phyloP scores from a whole-genome alignment of 371 early-diverging fungal species.

The Rhizopus arrhizus region DNA sequence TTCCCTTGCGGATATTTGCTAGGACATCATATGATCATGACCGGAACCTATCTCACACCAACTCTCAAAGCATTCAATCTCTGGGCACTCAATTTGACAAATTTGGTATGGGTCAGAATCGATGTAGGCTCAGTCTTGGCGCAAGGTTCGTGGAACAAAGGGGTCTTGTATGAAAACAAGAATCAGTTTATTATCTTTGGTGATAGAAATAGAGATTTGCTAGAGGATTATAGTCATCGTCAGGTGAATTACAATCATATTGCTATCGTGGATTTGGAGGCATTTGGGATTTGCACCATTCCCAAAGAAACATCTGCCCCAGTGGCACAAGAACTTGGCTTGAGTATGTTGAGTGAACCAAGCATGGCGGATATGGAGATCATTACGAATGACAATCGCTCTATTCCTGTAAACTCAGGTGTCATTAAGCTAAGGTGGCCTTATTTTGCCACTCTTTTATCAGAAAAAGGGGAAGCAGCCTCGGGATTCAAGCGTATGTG shows the following conservation, averaged over 20 bases:
- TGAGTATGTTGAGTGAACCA: conserved; percentile 68
- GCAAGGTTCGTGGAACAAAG: conserved; percentile 81
- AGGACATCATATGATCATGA: conserved; percentile 74
- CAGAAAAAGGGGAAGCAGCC: conserved; percentile 13
- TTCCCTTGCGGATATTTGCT: conserved; percentile 73
- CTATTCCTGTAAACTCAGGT: conserved; percentile 68
- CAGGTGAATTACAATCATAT: conserved; percentile 79
- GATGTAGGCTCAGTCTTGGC: conserved; percentile 67
- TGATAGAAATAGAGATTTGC: conserved; percentile 65
- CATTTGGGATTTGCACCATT: conserved; percentile 71
- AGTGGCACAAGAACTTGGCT: conserved; percentile 61
- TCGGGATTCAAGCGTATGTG: conserved; percentile 36
- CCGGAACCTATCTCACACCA: conserved; percentile 74
- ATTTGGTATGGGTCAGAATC: conserved; percentile 70
- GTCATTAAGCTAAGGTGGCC: conserved; percentile 73
- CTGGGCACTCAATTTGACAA: conserved; percentile 73
- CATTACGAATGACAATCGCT: conserved; percentile 57
- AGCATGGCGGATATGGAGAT: conserved; percentile 72
- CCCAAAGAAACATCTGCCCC: conserved; percentile 59
- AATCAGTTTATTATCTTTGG: conserved; percentile 74
- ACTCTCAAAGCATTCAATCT: conserved; percentile 70
- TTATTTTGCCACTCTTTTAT: conserved; percentile 55
- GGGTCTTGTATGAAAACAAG: conserved; percentile 61
- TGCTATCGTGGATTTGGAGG: conserved; percentile 70
- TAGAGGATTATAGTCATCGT: conserved; percentile 78